Base-by-base conservation (phyloP, 1,139 yeast genomes). In the Taiozyma sp. region DNA sequence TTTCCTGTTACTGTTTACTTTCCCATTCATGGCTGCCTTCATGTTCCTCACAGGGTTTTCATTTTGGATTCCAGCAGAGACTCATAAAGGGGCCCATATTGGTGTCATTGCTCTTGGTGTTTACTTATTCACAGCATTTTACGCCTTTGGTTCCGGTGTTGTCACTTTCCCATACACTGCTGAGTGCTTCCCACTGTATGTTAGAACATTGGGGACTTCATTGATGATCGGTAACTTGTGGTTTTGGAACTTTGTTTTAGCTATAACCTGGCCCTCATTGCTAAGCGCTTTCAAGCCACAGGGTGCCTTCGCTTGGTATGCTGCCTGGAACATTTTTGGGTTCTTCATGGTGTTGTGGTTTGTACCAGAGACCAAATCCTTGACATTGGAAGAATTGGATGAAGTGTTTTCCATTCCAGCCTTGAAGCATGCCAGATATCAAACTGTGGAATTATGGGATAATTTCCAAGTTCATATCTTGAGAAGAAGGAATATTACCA, bases 141-240 rank as follows among this genome's bases (percentile, higher is more conserved):
- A 88, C 68, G 85, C 92, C 1, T 81, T 87, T 1, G 91, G 93
- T 55, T 88, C 84, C 72, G 96, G 96, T 40, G 95, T 95, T 14
- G 93, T 88, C 46, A 95, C 96, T 13, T 87, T 87, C 71, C 85
- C 93, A 2, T 87, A 87, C 64, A 84, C 93, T 28, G 93, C 96
- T 27, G 95, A 87, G 67, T 87, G 86, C 55, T 87, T 87, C 73
- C 90, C 92, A 49, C 74, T 88, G 56, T 86, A 87, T 62, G 84
- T 87, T 56, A 81, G 96, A 69, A 95, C 88, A 64, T 71, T 87
- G 47, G 93, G 95, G 50, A 86, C 89, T 88, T 83, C 92, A 5
- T 76, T 83, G 60, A 95, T 93, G 23, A 86, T 92, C 19, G 86
- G 90, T 22, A 83, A 90, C 8, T 78, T 89, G 67, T 87, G 95